Evolutionary conservation across 495 filamentous ascomycete genomes (phyloP), one percentile per base, ranked within the genome.

Genomic region (Penicillium lagena): DNA sequence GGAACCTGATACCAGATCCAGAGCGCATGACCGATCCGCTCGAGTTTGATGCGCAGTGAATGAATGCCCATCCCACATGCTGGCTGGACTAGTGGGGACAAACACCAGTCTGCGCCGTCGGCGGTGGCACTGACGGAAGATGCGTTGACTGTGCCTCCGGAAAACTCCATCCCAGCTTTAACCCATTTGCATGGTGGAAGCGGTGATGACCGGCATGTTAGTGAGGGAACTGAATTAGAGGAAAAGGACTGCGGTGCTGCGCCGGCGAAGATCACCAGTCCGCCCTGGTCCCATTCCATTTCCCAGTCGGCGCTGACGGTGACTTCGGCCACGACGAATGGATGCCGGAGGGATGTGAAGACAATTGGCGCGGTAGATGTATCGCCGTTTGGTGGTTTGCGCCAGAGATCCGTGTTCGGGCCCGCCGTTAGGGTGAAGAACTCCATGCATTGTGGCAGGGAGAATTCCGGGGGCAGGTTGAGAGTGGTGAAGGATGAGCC

Each of bases 261-360:
- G 43, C 86, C 86, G 36, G 85, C 80, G 46, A 89, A 89, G 45
- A 88, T 81, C 47, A 87, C 85, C 54, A 94, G 82, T 10, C 85
- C 87, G 33, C 67, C 70, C 62, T 90, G 77, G 45, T 80, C 76
- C 73, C 74, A 79, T 68, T 79, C 76, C 55, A 76, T 68, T 51
- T 77, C 75, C 75, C 74, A 78, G 56, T 79, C 72, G 9, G 76
- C 77, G 43, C 62, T 73, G 36, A 79, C 73, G 40, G 77, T 80
- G n/a, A 80, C 76, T 49, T 79, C 76, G 32, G 77, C 77, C 10
- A 76, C 63, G 30, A 77, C 65, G 53, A 80, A 79, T 12, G 75
- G 70, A 36, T 62, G 67, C 12, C 68, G 72, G 34, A 79, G 62
- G 14, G 72, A 70, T 11, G 75, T 78, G 63, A 77, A 79, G 31